Conservation (phyloP, 257 asterid species). For the Rauvolfia tetraphylla region DNA sequence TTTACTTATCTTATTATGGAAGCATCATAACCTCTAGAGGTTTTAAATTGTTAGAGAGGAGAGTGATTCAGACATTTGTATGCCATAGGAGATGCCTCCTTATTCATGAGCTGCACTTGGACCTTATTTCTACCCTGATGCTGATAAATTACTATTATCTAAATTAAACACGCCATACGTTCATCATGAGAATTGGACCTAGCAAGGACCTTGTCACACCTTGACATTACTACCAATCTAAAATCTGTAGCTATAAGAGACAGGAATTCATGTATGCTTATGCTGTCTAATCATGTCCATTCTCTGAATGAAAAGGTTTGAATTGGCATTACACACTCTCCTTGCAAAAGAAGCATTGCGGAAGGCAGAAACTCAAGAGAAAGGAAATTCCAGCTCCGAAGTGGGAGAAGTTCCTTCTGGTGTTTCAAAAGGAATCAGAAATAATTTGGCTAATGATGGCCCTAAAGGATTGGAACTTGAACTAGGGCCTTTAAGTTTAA, state of each 20-base stretch:
- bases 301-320: conserved; percentile 51
- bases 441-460: conserved; percentile 39
- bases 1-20: neutral
- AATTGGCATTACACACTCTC: conserved; percentile 71
- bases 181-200: neutral
- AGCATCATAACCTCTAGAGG: neutral
- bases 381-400: conserved; percentile 43
- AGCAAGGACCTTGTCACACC: conserved; percentile 3
- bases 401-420: conserved; percentile 35
- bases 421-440: conserved; percentile 39
- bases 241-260: neutral
- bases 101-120: neutral
- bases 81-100: neutral
- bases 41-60: neutral
- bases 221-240: neutral
- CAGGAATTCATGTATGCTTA: neutral
- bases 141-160: neutral
- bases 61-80: neutral
- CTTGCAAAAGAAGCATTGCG: conserved; percentile 56
- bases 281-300: conserved; percentile 1
- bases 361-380: conserved; percentile 51
- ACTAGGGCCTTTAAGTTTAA: conserved; percentile 36
- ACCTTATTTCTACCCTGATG: neutral
- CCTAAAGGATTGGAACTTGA: conserved; percentile 41
- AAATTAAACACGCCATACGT: neutral